Base-by-base conservation (phyloP, 345 rosid genomes). In the Geranium rotundifolium region DNA sequence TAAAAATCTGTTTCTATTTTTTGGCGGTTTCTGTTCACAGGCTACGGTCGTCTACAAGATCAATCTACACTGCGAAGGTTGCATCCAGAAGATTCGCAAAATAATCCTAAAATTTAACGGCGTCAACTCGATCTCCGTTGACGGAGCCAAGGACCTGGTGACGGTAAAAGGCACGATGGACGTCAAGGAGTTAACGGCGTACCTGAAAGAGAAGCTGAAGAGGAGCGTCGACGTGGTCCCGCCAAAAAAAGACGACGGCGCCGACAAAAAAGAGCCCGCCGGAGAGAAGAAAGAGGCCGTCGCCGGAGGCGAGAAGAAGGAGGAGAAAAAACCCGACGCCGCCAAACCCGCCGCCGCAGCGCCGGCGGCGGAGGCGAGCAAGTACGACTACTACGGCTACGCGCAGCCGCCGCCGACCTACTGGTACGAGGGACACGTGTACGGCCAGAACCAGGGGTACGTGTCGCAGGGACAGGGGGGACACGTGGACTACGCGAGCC, bases 121-220 rank as follows among this genome's bases (percentile, higher is more conserved):
- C 2, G 78, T 76, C 17, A 63, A 20, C 0, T 62, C 61, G 41
- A 75, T 79, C 19, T 20, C 67, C 5, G 57, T 77, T 1, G 81
- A 77, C 46, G 60, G 13, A 9, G 41, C 60, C 5, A 77, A 79
- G 61, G 80, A 82, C 23, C 46, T 74, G 4, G 78, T 79, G 10
- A 74, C 66, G 56, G 67, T 82, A 17, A 75, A 57, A 29, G 83
- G 83, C 14, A 76, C 80, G 5, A 75, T 79, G 83, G 80, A 79
- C 61, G 59, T 41, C 2, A 79, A 79, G 61, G 72, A 63, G 27
- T 56, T 82, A 8, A 67, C 4, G 2, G 67, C 78, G 8, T 61
- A 64, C 20, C 76, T 81, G 4, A 41, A 39, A 29, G 73, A 52
- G 3, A 81, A 60, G 67, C 67, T 79, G 19, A 72, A 56, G 63